A percentile compares a stretch with the other conserved stretches of the same genome.
Evolutionary conservation across 2,329 filamentous ascomycete species (phyloP).

Genomic region (Diaporthe nobilis): DNA sequence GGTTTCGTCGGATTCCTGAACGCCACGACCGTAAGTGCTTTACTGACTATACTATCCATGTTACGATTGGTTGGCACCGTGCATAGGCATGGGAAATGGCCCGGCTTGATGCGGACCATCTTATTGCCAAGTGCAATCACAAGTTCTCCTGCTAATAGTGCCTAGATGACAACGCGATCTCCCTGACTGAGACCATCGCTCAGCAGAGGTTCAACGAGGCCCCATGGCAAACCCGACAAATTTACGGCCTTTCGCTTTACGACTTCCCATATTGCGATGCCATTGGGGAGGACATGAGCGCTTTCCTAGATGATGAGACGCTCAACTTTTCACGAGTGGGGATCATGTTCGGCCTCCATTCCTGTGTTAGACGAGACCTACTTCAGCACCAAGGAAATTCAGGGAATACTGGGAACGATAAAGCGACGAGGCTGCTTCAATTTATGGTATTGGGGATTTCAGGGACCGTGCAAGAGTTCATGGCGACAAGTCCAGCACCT

Average conservation of each 20-base stretch:
- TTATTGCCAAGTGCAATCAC: neutral
- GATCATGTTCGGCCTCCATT: neutral
- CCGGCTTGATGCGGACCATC: neutral
- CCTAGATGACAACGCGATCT: neutral
- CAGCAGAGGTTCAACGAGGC: neutral
- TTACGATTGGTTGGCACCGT: neutral
- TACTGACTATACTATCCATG: neutral
- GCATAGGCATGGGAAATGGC: neutral
- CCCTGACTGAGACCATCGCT: neutral
- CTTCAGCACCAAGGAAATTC: no score
- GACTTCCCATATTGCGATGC: neutral
- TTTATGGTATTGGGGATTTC: neutral
- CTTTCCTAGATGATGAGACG: neutral
- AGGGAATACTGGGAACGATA: neutral
- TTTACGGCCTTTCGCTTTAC: neutral
- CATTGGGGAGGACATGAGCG: neutral
- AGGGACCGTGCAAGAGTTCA: neutral
- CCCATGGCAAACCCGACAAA: neutral
- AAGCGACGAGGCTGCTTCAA: neutral
- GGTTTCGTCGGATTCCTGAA: neutral
- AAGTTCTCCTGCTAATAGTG: neutral
- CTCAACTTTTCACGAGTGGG: neutral
- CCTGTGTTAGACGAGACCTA: neutral
- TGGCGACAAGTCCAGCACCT: neutral
- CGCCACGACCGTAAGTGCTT: neutral